phyloP scores from a whole-genome alignment of 1,139 yeast species.

The Yamadazyma spencermartinsiae region DNA sequence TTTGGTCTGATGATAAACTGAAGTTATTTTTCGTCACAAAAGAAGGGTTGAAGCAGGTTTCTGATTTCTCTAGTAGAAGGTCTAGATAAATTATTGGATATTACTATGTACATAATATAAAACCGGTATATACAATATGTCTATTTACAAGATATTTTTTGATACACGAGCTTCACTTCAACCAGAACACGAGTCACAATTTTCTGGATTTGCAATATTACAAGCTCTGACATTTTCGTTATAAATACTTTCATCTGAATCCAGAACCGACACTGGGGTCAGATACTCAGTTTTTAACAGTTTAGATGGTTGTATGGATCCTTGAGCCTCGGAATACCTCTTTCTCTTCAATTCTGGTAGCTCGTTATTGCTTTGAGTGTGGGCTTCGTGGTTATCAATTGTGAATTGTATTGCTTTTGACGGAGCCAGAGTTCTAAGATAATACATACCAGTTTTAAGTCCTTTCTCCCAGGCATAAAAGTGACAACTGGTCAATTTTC shows the following conservation, averaged over 20 bases:
- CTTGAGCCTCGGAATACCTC: constrained; percentile 18
- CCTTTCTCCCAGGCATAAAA: constrained; percentile 98
- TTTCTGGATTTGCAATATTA: constrained; percentile 31
- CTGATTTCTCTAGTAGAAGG: constrained; percentile 77
- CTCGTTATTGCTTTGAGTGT: neutral
- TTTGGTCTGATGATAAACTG: constrained; percentile 78
- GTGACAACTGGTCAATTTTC: constrained; percentile 95
- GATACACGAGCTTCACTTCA: constrained; percentile 16
- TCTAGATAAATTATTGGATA: constrained; percentile 15
- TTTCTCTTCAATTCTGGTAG: constrained; percentile 19
- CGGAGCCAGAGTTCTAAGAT: constrained; percentile 93
- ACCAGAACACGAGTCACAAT: constrained; percentile 52
- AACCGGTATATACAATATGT: neutral
- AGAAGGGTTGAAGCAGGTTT: constrained; percentile 86
- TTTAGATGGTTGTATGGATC: constrained; percentile 6
- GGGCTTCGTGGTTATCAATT: constrained; percentile 43
- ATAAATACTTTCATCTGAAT: constrained; percentile 24
- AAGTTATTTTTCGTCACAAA: constrained; percentile 77
- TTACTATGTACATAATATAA: constrained; percentile 1
- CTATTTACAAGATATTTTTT: constrained; percentile 10
- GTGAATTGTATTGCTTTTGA: constrained; percentile 93
- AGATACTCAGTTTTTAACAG: constrained; percentile 2
- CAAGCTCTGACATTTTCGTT: constrained; percentile 42
- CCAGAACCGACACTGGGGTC: constrained; percentile 10
- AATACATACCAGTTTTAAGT: constrained; percentile 97